Evolutionary conservation across 257 asterid species (phyloP), one percentile per base, ranked within the genome.

Genomic region (Nicotiana sylvestris): DNA sequence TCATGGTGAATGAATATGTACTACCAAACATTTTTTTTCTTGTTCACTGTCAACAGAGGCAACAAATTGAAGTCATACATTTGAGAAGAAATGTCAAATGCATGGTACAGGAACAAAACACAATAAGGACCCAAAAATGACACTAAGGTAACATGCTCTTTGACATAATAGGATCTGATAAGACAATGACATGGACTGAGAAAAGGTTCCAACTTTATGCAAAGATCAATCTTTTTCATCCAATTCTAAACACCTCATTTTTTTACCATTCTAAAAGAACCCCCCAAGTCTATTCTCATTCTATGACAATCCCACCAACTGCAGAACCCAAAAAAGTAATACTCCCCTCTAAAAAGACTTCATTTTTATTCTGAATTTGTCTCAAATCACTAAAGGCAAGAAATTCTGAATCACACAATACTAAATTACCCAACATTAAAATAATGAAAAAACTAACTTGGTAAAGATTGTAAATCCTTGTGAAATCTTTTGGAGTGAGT

Each of bases 391-490:
- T 37, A n/a, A 21, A 43, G 35, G 18, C 21, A 70, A 66, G 29
- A 33, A 33, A 32, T 33, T 67, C 76, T 67, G 6, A 33, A 67
- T 27, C 27, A 74, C 15, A 81, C 25, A 57, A 81, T 13, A 68
- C 27, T 32, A 81, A 11, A 55, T 32, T 65, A 35, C 5, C 43
- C 53, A 58, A 82, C 29, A 78, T 74, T 55, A n/a, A 68, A 51
- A 69, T 9, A 29, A n/a, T 76, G 66, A 62, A 82, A 81, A 56
- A 25, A 89, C 97, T 87, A 74, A 96, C 99, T 96, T 56, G 98
- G 99, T 74, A 94, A 92, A 80, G 88, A 87, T 85, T 88, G 93
- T 77, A 94, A 87, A 84, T 94, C 97, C 87, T 84, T 91, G 85
- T 93, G 97, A 87, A 87, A 93, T 29, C 83, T 87, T 56, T 87